phyloP scores from a whole-genome alignment of 2,329 filamentous ascomycete genomes.

The Botryosphaeria dothidea region DNA sequence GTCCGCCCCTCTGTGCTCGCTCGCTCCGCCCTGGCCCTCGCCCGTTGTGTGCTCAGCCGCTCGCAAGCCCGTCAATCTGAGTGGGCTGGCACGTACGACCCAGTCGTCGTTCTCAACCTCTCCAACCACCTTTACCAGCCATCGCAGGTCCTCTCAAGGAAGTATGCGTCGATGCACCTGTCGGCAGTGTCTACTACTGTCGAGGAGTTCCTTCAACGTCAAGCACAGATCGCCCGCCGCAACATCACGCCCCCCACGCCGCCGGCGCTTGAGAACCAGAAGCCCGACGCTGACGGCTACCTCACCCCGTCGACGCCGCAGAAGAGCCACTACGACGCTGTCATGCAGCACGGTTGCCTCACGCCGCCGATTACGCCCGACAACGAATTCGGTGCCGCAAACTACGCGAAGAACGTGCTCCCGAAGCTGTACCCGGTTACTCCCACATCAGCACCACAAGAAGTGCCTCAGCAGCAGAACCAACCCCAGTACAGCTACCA shows the following conservation, averaged over 20 bases:
- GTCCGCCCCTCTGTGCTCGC: constrained; percentile 90
- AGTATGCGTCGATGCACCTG: constrained; percentile 67
- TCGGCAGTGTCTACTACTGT: constrained; percentile 65
- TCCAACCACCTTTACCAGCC: constrained; percentile 68
- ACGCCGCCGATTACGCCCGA: constrained; percentile 87
- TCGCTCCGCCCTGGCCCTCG: constrained; percentile 79
- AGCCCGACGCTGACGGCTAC: constrained; percentile 47
- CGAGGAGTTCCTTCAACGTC: constrained; percentile 66
- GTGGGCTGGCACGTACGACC: constrained; percentile 72
- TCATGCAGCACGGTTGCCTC: constrained; percentile 72
- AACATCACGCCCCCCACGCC: constrained; percentile 55
- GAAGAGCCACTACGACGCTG: constrained; percentile 67
- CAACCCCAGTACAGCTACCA: constrained; percentile 35
- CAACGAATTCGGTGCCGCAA: constrained; percentile 39
- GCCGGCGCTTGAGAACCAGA: constrained; percentile 57
- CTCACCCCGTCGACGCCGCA: constrained; percentile 76
- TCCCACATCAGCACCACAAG: constrained; percentile 31
- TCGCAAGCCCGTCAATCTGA: constrained; percentile 74
- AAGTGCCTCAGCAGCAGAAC: constrained; percentile 28
- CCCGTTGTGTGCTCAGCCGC: constrained; percentile 81
- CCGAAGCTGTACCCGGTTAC: constrained; percentile 36
- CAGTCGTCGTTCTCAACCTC: constrained; percentile 64
- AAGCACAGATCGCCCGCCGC: constrained; percentile 54
- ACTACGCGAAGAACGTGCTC: constrained; percentile 32
- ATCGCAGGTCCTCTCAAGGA: constrained; percentile 66